phyloP scores from a whole-genome alignment of 106 monocot genomes.

The Dactylorhiza incarnata region DNA sequence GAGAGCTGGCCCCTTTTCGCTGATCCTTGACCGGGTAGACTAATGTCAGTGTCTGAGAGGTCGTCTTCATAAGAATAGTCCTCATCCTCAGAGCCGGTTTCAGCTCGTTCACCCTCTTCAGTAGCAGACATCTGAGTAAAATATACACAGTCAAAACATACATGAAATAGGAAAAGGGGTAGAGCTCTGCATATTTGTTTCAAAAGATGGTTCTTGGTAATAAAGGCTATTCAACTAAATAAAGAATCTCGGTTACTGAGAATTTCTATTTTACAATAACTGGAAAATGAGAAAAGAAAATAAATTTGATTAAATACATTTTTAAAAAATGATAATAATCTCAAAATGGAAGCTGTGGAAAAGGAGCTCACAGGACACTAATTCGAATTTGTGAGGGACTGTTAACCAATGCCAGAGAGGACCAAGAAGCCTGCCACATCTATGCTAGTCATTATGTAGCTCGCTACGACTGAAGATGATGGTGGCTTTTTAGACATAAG shows the following conservation, averaged over 20 bases:
- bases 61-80: conserved; percentile 91
- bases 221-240: neutral
- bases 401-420: neutral
- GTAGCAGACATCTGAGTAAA: conserved; percentile 64
- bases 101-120: conserved; percentile 71
- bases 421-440: neutral
- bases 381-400: neutral
- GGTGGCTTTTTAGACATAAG: neutral
- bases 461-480: neutral
- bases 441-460: neutral
- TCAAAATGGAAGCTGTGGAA: neutral
- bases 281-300: neutral
- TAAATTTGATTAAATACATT: neutral
- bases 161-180: neutral
- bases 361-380: neutral
- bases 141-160: conserved; percentile 5
- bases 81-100: conserved; percentile 79
- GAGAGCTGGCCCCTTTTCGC: conserved; percentile 43
- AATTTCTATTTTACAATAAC: neutral
- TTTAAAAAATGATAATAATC: neutral
- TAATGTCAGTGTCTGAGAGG: conserved; percentile 56
- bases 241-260: neutral
- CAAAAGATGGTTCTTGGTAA: neutral
- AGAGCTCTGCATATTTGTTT: neutral
- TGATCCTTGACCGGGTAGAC: conserved; percentile 28